Evolutionary conservation across 768 basidiomycete genomes (phyloP).

Genomic region (Termitomyces titanicus): DNA sequence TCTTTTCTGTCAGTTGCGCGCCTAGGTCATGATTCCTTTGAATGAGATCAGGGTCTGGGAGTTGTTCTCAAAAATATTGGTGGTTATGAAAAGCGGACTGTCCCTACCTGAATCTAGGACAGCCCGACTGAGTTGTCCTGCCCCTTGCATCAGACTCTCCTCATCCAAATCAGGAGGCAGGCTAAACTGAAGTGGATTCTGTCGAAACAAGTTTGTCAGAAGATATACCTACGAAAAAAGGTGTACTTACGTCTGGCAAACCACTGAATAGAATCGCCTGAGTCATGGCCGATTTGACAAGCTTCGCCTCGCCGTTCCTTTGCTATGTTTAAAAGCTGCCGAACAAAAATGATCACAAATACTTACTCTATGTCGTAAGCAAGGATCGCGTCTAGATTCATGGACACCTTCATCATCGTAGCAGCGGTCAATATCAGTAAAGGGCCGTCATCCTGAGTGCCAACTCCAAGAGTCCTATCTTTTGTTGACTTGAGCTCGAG

Average conservation of each 20-base stretch:
- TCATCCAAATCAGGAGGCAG: slow-evolving; percentile 79
- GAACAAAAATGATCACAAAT: neutral
- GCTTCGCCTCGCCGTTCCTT: slow-evolving; percentile 59
- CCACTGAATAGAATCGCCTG: slow-evolving; percentile 81
- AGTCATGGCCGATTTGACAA: slow-evolving; percentile 78
- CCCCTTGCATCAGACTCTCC: slow-evolving; percentile 75
- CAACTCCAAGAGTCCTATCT: slow-evolving; percentile 70
- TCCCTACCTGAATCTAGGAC: slow-evolving; percentile 70
- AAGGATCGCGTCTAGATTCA: slow-evolving; percentile 60
- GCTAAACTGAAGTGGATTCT: slow-evolving; percentile 80
- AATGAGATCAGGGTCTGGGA: slow-evolving; percentile 62
- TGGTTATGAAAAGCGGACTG: neutral
- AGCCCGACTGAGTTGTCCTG: slow-evolving; percentile 68
- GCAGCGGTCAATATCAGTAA: slow-evolving; percentile 63
- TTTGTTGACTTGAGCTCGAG: slow-evolving; percentile 64
- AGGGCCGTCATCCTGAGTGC: slow-evolving; percentile 43
- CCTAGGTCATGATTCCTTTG: slow-evolving; percentile 76
- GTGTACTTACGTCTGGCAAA: slow-evolving; percentile 46
- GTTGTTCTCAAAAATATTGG: slow-evolving; percentile 3
- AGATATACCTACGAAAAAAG: neutral
- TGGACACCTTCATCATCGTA: slow-evolving; percentile 61
- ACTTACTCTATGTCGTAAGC: slow-evolving; percentile 63
- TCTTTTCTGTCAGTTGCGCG: slow-evolving; percentile 70
- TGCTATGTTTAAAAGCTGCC: neutral
- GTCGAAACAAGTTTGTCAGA: neutral